Evolutionary conservation across 1,284 basidiomycete species (phyloP).

Genomic region (Apiotrichum mycotoxinovorans): DNA sequence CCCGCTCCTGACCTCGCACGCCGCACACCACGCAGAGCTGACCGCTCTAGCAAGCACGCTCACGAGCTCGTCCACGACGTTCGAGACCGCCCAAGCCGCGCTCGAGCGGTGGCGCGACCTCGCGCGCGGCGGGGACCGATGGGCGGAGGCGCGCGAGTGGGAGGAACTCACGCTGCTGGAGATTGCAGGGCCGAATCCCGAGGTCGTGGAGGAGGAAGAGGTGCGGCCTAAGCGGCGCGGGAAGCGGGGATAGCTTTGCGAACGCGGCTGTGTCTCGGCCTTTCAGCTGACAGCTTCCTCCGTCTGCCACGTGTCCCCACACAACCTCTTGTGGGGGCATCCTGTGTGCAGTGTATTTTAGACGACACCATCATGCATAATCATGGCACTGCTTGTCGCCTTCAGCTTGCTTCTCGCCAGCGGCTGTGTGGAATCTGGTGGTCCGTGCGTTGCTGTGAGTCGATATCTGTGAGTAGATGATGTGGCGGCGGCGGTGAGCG

Average conservation of each 20-base stretch:
- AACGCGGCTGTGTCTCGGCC: no score
- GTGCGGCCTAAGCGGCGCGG: constrained; percentile 2
- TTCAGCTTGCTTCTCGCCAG: no score
- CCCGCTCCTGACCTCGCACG: constrained; percentile 33
- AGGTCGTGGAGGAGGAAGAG: constrained; percentile 23
- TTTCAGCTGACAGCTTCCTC: no score
- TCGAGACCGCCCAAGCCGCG: constrained; percentile 37
- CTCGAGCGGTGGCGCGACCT: constrained; percentile 44
- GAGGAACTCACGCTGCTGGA: constrained; percentile 41
- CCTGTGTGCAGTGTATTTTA: no score
- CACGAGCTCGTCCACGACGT: constrained; percentile 27
- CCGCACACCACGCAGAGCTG: constrained; percentile 29
- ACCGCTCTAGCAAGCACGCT: constrained; percentile 22
- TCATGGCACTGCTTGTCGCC: no score
- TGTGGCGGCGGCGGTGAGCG: no score
- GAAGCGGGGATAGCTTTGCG: constrained; percentile 1
- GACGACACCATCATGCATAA: no score
- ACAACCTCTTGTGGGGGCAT: no score
- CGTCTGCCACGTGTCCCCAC: no score
- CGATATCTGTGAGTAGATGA: no score
- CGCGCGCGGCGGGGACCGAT: constrained; percentile 33
- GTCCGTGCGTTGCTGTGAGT: no score
- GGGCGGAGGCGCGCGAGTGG: constrained; percentile 39
- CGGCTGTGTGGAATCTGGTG: no score
- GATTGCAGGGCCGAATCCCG: constrained; percentile 24